Conservation (phyloP, 352 stramenopile species). For the Blastocystis sp. region DNA sequence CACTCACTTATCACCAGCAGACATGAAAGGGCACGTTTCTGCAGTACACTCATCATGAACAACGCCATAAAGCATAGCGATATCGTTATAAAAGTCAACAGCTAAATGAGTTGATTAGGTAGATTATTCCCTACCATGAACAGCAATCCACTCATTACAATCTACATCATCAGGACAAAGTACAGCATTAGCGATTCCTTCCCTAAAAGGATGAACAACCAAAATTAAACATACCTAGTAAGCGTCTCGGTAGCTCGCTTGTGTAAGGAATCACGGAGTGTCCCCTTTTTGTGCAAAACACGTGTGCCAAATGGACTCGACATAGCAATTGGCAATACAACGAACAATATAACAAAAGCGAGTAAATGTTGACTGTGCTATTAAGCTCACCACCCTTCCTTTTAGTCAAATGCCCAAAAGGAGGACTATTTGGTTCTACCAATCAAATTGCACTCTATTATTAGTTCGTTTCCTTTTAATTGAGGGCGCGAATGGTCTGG, state of each 20-base stretch:
- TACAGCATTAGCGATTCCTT: conserved; percentile 22
- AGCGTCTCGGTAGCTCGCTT: background rate
- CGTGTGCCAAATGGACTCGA: background rate
- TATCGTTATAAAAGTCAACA: conserved; percentile 54
- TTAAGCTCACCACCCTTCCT: too few relatives aligned
- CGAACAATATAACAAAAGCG: background rate
- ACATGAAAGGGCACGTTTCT: conserved; percentile 32
- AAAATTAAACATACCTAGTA: background rate
- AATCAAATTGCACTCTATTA: too few relatives aligned
- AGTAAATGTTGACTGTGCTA: background rate
- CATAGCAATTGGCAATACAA: background rate
- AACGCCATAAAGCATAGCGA: background rate
- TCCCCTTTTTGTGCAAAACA: conserved; percentile 18
- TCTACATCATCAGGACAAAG: conserved; percentile 41
- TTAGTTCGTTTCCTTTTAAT: too few relatives aligned
- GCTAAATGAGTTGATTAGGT: background rate
- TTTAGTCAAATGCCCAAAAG: too few relatives aligned
- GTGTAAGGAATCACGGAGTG: conserved; percentile 13
- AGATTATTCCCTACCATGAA: background rate
- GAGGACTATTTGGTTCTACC: too few relatives aligned
- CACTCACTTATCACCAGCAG: background rate
- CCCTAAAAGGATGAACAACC: background rate
- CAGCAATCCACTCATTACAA: conserved; percentile 52
- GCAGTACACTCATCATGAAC: conserved; percentile 32
- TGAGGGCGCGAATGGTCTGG: too few relatives aligned